Evolutionary conservation across 139 green algal genomes (phyloP), one percentile per base, ranked within the genome.

Genomic region (Desmodesmus armatus): DNA sequence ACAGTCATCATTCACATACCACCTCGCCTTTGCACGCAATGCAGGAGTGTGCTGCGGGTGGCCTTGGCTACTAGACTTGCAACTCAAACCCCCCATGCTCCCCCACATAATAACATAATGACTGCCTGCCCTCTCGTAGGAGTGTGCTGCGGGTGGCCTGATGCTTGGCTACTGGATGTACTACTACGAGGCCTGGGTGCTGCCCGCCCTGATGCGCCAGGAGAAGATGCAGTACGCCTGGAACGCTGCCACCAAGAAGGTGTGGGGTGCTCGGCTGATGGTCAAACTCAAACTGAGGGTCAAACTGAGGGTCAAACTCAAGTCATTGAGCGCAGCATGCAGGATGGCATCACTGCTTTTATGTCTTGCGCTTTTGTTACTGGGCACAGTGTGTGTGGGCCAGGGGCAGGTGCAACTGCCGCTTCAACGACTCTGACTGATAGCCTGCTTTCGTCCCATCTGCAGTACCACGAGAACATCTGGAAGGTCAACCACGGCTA

Each of bases 381-480:
- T 19, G 53, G 53, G 17, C 19, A n/a, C n/a, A n/a, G n/a, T n/a
- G n/a, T n/a, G n/a, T n/a, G n/a, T n/a, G n/a, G n/a, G n/a, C n/a
- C n/a, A n/a, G n/a, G n/a, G 53, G 53, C 53, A 63, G 53, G 17
- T 63, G 53, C 53, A 63, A 63, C 17, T 63, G 53, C 53, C 53
- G 53, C 53, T 21, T n/a, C 53, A 63, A 21, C 17, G 17, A 21
- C 17, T 17, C 17, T 17, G 21, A 63, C n/a, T n/a, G n/a, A n/a
- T n/a, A n/a, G n/a, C n/a, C n/a, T n/a, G n/a, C n/a, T n/a, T n/a
- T n/a, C n/a, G n/a, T n/a, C n/a, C n/a, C n/a, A n/a, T n/a, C n/a
- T n/a, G n/a, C n/a, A n/a, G 76, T 94, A 94, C 60, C 89, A 94
- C 44, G 91, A 94, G 62, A 91, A 89, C 53, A 89, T 94, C 43